These are phyloP conservation scores for Neurospora sp. DNA, from an alignment of 495 filamentous ascomycete genomes.

Conservation along the genomic window DNA sequence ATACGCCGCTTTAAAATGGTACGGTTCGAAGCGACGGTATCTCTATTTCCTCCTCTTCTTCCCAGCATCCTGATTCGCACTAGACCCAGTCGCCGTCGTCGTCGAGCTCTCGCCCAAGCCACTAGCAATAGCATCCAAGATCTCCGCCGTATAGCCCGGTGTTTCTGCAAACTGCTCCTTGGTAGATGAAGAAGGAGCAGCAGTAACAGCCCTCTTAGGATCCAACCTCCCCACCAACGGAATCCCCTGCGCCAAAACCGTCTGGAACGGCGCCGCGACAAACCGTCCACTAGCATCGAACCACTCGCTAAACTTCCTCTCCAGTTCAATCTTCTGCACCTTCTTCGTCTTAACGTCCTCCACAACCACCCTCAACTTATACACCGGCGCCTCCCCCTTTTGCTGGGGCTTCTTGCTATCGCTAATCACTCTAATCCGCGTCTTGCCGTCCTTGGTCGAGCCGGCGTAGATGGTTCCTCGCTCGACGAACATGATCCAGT, in stretches of 20 bases:
- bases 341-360: conserved; percentile 33
- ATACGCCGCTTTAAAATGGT: not conserved
- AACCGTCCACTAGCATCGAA: conserved; percentile 78
- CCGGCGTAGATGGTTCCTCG: conserved; percentile 72
- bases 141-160: conserved; percentile 24
- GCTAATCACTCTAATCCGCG: conserved; percentile 53
- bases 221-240: conserved; percentile 59
- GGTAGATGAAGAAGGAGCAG: not conserved
- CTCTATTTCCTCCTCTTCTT: conserved; percentile 36
- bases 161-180: conserved; percentile 5
- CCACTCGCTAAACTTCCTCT: conserved; percentile 72
- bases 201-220: conserved; percentile 38
- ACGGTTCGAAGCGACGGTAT: not conserved
- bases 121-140: conserved; percentile 31
- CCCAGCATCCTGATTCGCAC: conserved; percentile 9
- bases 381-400: conserved; percentile 69
- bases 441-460: conserved; percentile 35
- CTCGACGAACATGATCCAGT: conserved; percentile 83
- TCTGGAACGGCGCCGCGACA: conserved; percentile 72
- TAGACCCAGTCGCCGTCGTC: conserved; percentile 17
- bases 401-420: conserved; percentile 8
- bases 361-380: conserved; percentile 59
- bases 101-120: conserved; percentile 8
- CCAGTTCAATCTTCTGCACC: conserved; percentile 43
- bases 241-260: conserved; percentile 62